Percentiles rank a stretch among this genome's conserved stretches.
Evolutionary conservation across 202 grass and related monocot species (phyloP).

Genomic region (Setaria italica): DNA sequence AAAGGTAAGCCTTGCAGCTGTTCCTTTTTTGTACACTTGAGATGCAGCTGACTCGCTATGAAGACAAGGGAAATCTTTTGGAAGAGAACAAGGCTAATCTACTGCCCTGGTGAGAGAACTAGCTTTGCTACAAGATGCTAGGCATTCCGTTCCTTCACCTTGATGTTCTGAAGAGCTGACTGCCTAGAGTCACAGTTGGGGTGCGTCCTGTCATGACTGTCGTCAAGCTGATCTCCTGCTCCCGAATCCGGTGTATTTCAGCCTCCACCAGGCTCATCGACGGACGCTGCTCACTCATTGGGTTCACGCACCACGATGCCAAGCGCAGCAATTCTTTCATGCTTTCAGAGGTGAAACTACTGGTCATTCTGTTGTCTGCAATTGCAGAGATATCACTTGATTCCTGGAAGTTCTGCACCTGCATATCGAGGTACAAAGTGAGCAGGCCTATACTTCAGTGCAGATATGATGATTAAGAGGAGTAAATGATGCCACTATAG

Average conservation of each 20-base stretch:
- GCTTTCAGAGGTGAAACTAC: conserved; percentile 66
- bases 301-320: conserved; percentile 75
- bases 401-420: conserved; percentile 75
- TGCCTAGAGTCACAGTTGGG: conserved; percentile 85
- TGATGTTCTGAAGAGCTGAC: conserved; percentile 86
- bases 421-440: conserved; percentile 32
- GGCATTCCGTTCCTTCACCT: conserved; percentile 45
- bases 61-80: conserved; percentile 12
- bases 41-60: conserved; percentile 56
- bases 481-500: background rate
- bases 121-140: conserved; percentile 46
- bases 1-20: conserved; percentile 47
- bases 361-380: conserved; percentile 66
- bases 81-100: conserved; percentile 48
- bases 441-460: background rate
- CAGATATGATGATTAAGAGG: background rate
- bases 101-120: conserved; percentile 33
- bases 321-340: conserved; percentile 79
- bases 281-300: conserved; percentile 56
- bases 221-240: conserved; percentile 82
- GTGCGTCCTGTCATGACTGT: conserved; percentile 64
- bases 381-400: conserved; percentile 55
- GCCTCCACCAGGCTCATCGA: conserved; percentile 78
- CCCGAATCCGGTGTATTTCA: conserved; percentile 77
- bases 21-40: conserved; percentile 78